Evolutionary conservation across 2,329 filamentous ascomycete species (phyloP).

Genomic region (Ascochyta fabae): DNA sequence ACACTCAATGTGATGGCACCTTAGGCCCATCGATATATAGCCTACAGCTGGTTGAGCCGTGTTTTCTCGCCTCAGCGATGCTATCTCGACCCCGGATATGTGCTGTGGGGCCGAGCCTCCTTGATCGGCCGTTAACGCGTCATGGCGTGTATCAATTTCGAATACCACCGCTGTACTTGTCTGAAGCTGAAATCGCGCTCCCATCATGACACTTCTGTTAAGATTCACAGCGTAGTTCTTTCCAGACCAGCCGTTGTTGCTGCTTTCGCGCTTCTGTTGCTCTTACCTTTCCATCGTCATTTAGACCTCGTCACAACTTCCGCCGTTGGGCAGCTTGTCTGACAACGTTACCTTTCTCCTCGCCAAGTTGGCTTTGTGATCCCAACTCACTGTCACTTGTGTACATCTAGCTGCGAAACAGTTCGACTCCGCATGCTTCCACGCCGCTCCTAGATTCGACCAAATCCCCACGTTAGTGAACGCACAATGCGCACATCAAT

Average conservation of each 20-base stretch:
- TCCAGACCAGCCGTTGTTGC: background rate
- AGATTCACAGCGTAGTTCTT: background rate
- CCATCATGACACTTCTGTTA: background rate
- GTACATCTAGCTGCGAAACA: background rate
- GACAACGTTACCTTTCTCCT: conserved; percentile 5
- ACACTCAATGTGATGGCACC: background rate
- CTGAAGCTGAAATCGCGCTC: background rate
- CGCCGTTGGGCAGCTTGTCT: background rate
- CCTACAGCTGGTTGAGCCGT: background rate
- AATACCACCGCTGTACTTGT: background rate
- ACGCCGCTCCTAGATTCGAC: background rate
- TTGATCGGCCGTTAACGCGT: conserved; percentile 17
- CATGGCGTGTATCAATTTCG: conserved; percentile 19
- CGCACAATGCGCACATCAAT: conserved; percentile 29
- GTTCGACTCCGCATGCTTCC: background rate
- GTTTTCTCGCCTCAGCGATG: background rate
- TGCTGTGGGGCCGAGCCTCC: conserved; percentile 12
- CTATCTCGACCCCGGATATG: conserved; percentile 6
- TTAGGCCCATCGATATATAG: background rate
- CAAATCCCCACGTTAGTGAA: background rate
- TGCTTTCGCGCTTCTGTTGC: background rate
- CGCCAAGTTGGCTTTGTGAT: background rate
- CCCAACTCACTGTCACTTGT: background rate
- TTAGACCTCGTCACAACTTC: background rate
- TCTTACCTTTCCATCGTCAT: background rate